Conservation (phyloP, 2,329 filamentous ascomycete species). For the Aspergillus floridensis region DNA sequence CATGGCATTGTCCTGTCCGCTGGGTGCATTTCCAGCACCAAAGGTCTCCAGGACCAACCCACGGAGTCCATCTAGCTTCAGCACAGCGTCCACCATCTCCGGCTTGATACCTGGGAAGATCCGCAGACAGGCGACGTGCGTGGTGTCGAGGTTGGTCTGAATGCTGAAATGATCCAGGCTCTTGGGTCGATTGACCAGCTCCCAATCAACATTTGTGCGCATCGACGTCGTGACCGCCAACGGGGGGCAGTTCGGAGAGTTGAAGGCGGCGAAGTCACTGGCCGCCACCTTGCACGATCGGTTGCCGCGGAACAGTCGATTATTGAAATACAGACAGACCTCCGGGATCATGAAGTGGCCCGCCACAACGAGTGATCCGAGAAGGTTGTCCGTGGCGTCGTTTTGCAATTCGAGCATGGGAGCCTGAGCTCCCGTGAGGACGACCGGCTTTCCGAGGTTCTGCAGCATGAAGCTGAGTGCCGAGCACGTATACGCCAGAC, state of each 20-base stretch:
- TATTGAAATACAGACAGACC: slow-evolving; percentile 91
- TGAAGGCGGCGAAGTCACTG: slow-evolving; percentile 82
- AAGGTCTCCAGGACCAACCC: slow-evolving; percentile 89
- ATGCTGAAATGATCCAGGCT: slow-evolving; percentile 71
- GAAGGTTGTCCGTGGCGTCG: slow-evolving; percentile 85
- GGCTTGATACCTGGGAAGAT: slow-evolving; percentile 91
- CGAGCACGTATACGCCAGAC: slow-evolving; percentile 82
- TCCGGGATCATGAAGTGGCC: slow-evolving; percentile 92
- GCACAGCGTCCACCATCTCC: slow-evolving; percentile 86
- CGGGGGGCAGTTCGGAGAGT: slow-evolving; percentile 79
- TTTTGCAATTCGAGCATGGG: slow-evolving; percentile 89
- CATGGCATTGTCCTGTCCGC: slow-evolving; percentile 73
- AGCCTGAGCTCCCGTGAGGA: slow-evolving; percentile 78
- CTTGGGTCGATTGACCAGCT: slow-evolving; percentile 70
- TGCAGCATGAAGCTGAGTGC: slow-evolving; percentile 91
- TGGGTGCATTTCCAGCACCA: slow-evolving; percentile 87
- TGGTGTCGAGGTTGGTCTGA: slow-evolving; percentile 73
- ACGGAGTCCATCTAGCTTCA: slow-evolving; percentile 70
- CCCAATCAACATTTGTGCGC: slow-evolving; percentile 78
- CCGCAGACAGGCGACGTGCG: slow-evolving; percentile 84
- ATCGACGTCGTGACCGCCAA: slow-evolving; percentile 78
- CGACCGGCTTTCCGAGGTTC: slow-evolving; percentile 85
- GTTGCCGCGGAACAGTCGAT: slow-evolving; percentile 85
- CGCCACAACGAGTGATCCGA: slow-evolving; percentile 83
- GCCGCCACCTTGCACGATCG: slow-evolving; percentile 84